Evolutionary conservation across 306 rosid species (phyloP), one percentile per base, ranked within the genome.

Genomic region (Prunus campanulata): DNA sequence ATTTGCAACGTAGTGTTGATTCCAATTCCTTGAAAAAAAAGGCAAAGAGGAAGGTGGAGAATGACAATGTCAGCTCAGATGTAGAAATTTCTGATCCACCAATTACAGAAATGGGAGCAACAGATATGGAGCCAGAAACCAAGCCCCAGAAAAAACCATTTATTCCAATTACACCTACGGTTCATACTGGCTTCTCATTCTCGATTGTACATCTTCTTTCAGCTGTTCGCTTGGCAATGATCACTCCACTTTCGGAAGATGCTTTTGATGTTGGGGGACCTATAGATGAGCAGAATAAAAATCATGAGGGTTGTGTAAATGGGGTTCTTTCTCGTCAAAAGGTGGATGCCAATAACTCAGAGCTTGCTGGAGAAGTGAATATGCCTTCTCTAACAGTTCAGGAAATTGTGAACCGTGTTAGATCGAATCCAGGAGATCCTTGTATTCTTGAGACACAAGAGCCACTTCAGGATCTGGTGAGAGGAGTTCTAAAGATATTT

Each of bases 361-460:
- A 88, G 62, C 86, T 81, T 65, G 75, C 87, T 74, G 86, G 81
- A 72, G 91, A 88, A 77, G 82, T 16, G 44, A 88, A 67, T 78
- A 62, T 75, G 48, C 91, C 89, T 35, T 86, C 88, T 71, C 89
- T 96, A 61, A 84, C 97, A 44, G 80, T 91, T 88, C 98, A 86
- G 77, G 98, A 93, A 78, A 88, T 96, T 76, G 97, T 93, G 30
- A 80, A 90, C 74, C 97, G 91, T 50, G 93, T 96, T 77, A 91
- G 90, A 84, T 93, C 91, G 20, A 96, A 87, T 77, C 99, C 99
- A 55, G 93, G 93, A 54, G 99, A 96, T 85, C 97, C 99, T 76
- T 87, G 88, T 69, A 89, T 96, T 72, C 98, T 96, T 69, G 99
- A 96, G 90, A 96, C 96, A 1, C 98, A 96, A 83, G 99, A 96